phyloP scores from a whole-genome alignment of 2,329 filamentous ascomycete genomes.

The Sporothrix schenckii region DNA sequence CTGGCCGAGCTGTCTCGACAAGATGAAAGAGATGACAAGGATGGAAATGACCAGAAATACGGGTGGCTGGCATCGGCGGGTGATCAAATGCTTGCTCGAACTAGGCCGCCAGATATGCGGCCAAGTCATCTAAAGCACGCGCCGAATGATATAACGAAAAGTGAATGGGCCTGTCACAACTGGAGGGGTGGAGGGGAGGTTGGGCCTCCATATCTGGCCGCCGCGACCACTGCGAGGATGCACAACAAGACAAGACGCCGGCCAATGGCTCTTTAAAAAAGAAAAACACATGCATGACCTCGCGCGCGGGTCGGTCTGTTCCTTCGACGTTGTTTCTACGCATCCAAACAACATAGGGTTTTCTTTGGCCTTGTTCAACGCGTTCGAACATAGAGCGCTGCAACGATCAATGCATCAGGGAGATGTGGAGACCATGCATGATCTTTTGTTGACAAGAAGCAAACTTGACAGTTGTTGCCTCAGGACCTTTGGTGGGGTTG shows the following conservation, averaged over 20 bases:
- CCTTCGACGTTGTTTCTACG: not conserved
- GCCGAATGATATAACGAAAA: not conserved
- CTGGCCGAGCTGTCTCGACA: not conserved
- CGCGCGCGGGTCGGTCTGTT: not conserved
- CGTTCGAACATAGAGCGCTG: not conserved
- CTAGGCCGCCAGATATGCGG: conserved; percentile 21
- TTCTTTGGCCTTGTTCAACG: not conserved
- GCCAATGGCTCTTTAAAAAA: not conserved
- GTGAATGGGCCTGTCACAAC: not conserved
- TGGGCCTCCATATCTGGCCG: conserved; percentile 24
- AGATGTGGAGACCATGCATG: not conserved
- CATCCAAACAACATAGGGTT: not conserved
- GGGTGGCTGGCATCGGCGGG: conserved; percentile 21
- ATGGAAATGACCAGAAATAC: not conserved
- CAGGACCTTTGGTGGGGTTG: not conserved
- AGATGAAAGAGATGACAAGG: not conserved
- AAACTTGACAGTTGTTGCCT: not conserved
- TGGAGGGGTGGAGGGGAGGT: not conserved
- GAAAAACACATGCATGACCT: conserved; percentile 12
- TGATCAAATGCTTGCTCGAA: not conserved
- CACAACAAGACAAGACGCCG: not conserved
- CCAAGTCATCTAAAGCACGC: not conserved
- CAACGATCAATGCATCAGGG: not conserved
- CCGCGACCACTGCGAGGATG: conserved; percentile 1
- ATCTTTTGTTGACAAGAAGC: not conserved